phyloP scores from a whole-genome alignment of 139 green algal species.

The Axilococcus clingmanii region DNA sequence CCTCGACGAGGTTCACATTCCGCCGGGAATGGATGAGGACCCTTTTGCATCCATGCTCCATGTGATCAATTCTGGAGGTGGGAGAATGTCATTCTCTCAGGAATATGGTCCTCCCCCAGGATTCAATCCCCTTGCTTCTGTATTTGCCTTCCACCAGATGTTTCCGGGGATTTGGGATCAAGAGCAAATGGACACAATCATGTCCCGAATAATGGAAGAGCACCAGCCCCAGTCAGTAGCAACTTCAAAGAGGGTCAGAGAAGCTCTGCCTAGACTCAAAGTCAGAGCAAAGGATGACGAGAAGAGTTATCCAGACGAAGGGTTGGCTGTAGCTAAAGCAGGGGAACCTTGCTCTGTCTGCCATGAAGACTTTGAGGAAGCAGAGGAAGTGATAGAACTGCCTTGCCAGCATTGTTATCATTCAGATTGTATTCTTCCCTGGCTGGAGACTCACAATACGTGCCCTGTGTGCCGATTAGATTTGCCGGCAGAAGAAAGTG shows the following conservation, averaged over 20 bases:
- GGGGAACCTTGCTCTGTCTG: conserved; percentile 32
- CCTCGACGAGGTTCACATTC: background rate
- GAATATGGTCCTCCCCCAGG: too few species aligned
- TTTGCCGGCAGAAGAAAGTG: conserved; percentile 5
- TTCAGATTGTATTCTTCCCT: conserved; percentile 29
- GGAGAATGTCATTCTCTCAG: background rate
- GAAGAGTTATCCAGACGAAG: conserved; percentile 9
- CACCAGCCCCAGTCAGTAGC: conserved; percentile 12
- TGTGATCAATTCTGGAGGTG: background rate
- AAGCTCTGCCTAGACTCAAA: conserved; percentile 5
- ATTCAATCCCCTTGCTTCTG: too few species aligned
- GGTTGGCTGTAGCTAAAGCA: conserved; percentile 7
- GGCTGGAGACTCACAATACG: conserved; percentile 38
- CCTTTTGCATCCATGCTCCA: background rate
- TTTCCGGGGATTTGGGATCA: conserved; percentile 7
- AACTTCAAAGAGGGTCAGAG: conserved; percentile 3
- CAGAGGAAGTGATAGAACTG: conserved; percentile 31
- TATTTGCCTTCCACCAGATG: conserved; percentile 1
- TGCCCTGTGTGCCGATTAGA: conserved; percentile 33
- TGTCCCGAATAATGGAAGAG: conserved; percentile 18
- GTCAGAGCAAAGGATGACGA: conserved; percentile 10
- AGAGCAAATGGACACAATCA: conserved; percentile 18
- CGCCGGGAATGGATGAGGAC: background rate
- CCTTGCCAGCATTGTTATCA: conserved; percentile 33
- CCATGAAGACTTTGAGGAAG: conserved; percentile 21